These are phyloP conservation scores for Elaeis oleifera DNA, from an alignment of 202 grass and related monocot species.

Conservation along the genomic window DNA sequence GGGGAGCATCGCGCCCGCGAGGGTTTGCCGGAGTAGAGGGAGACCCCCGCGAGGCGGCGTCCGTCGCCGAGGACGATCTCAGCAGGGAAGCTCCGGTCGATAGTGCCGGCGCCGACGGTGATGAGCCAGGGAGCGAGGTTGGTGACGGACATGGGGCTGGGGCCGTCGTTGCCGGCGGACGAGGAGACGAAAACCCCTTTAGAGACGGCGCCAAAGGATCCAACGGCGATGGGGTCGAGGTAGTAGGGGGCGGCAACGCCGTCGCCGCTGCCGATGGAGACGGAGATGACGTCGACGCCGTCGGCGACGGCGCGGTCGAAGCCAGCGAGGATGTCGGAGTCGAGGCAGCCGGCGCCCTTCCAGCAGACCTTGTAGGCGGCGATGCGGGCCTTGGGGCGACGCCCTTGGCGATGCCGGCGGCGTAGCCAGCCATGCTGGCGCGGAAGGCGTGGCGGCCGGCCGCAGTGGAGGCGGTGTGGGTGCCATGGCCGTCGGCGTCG, in stretches of 20 bases:
- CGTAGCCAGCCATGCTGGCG: constrained; percentile 76
- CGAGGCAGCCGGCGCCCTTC: constrained; percentile 79
- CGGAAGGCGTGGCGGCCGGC: constrained; percentile 72
- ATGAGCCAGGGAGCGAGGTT: constrained; percentile 89
- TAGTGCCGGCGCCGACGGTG: constrained; percentile 86
- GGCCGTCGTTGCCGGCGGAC: constrained; percentile 83
- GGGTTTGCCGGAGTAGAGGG: constrained; percentile 77
- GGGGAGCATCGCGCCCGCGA: constrained; percentile 34
- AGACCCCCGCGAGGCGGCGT: constrained; percentile 53
- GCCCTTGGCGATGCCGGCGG: constrained; percentile 74
- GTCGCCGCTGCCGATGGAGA: constrained; percentile 79
- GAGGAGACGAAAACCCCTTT: constrained; percentile 73
- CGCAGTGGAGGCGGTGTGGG: constrained; percentile 75
- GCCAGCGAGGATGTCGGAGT: constrained; percentile 88
- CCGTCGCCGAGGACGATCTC: constrained; percentile 69
- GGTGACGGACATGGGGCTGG: constrained; percentile 67
- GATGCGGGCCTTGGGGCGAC: constrained; percentile 88
- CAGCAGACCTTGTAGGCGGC: constrained; percentile 95
- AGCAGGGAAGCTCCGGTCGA: constrained; percentile 72
- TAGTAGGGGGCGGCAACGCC: constrained; percentile 65
- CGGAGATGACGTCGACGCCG: constrained; percentile 83
- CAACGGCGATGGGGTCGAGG: constrained; percentile 81
- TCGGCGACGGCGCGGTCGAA: constrained; percentile 90
- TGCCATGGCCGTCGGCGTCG: constrained; percentile 85
- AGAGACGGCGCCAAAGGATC: constrained; percentile 64